Evolutionary conservation across 164 flowering plant species (phyloP).

Genomic region (Warburgia ugandensis): DNA sequence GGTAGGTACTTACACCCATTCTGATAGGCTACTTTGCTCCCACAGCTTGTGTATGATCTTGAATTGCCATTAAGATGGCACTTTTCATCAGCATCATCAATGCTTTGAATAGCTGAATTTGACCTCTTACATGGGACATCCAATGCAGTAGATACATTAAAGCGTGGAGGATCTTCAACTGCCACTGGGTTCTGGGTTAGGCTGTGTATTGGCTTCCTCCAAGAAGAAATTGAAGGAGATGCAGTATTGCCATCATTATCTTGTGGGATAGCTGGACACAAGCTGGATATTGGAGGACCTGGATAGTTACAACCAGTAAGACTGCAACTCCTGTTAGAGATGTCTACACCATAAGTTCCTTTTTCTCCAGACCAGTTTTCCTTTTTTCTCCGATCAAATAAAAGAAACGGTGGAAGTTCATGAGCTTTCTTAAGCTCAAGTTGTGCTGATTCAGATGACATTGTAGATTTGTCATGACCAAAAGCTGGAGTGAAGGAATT

Average conservation of each 20-base stretch:
- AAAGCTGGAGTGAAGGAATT: slow-evolving; percentile 8
- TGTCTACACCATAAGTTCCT: slow-evolving; percentile 31
- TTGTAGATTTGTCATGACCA: slow-evolving; percentile 10
- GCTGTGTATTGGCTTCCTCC: slow-evolving; percentile 18
- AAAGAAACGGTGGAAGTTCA: slow-evolving; percentile 16
- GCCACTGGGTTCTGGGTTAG: slow-evolving; percentile 15
- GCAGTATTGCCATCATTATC: slow-evolving; percentile 13
- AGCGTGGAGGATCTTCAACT: slow-evolving; percentile 19
- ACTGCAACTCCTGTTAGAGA: no score
- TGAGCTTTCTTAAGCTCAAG: slow-evolving; percentile 18
- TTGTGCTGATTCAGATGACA: slow-evolving; percentile 16
- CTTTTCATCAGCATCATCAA: slow-evolving; percentile 12
- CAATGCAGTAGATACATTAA: slow-evolving; percentile 7
- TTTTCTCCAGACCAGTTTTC: slow-evolving; percentile 17
- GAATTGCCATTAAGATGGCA: slow-evolving; percentile 11
- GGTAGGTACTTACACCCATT: slow-evolving; percentile 16
- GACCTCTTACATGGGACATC: slow-evolving; percentile 10
- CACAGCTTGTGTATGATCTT: slow-evolving; percentile 15
- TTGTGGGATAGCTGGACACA: slow-evolving; percentile 10
- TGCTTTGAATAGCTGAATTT: slow-evolving; percentile 7
- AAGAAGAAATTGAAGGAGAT: slow-evolving; percentile 20
- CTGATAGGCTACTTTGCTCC: slow-evolving; percentile 13
- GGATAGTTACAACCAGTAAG: no score
- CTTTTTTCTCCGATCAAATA: slow-evolving; percentile 16
- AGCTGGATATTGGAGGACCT: no score